These are phyloP conservation scores for Schrenkiella parvula DNA, from an alignment of 345 rosid genomes.

Conservation along the genomic window DNA sequence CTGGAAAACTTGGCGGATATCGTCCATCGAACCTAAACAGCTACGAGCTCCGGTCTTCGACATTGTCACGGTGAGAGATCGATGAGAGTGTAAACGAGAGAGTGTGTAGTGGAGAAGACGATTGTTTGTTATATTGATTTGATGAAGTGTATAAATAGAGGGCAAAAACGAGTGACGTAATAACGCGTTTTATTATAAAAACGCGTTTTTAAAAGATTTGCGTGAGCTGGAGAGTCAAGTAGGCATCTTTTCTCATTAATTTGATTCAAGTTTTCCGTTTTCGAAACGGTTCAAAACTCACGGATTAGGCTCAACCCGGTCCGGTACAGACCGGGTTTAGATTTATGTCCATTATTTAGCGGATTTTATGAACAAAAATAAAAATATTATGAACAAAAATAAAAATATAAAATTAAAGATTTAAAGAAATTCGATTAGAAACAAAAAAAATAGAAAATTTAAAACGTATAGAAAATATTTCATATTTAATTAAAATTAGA, in stretches of 20 bases:
- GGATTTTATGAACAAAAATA: no score
- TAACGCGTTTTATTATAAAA: constrained; percentile 22
- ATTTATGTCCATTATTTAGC: no score
- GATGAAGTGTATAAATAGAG: neutral
- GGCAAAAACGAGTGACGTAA: constrained; percentile 12
- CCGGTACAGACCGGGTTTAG: no score
- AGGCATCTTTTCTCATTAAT: neutral
- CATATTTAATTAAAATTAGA: no score
- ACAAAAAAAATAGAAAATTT: no score
- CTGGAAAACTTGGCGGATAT: constrained; percentile 51
- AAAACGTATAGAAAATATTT: no score
- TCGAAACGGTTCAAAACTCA: no score
- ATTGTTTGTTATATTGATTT: neutral
- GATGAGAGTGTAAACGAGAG: neutral
- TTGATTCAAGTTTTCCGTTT: no score
- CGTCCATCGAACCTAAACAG: constrained; percentile 47
- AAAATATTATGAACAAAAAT: no score
- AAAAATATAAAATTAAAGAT: no score
- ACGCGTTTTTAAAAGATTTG: constrained; percentile 27
- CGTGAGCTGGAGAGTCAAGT: constrained; percentile 20
- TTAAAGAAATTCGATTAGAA: no score
- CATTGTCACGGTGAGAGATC: neutral
- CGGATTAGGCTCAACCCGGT: no score
- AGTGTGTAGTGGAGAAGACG: constrained; percentile 3
- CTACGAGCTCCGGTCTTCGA: constrained; percentile 17